A percentile compares a stretch with the other conserved stretches of the same genome.
Evolutionary conservation across 2,329 filamentous ascomycete species (phyloP).

Genomic region (Botrytis galanthina): DNA sequence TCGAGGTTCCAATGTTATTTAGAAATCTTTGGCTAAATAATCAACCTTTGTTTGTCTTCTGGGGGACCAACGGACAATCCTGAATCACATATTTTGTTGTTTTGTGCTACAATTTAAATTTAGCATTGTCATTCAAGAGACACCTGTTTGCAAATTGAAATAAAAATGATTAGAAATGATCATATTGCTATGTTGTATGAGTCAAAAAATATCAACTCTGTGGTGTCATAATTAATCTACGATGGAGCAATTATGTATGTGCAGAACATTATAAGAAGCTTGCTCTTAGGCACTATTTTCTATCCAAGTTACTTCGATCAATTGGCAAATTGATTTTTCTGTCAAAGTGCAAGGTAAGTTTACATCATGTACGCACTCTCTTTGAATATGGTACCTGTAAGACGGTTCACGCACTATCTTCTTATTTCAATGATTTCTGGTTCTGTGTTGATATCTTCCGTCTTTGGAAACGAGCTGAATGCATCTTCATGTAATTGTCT

Average conservation of each 20-base stretch:
- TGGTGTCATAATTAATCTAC: background rate
- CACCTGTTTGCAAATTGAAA: background rate
- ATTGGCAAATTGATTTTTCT: background rate
- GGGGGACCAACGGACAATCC: fast-evolving
- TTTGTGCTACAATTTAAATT: background rate
- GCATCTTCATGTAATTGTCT: background rate
- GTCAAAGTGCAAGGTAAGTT: background rate
- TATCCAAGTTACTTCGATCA: too few relatives aligned
- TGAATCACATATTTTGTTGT: background rate
- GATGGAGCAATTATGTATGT: too few relatives aligned
- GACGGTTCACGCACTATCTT: background rate
- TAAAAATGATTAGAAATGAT: background rate
- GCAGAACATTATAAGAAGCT: background rate
- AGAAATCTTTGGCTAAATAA: too few relatives aligned
- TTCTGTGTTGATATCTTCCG: background rate
- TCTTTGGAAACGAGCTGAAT: too few relatives aligned
- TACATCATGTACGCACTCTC: background rate
- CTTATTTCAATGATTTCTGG: background rate
- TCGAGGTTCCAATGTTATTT: too few relatives aligned
- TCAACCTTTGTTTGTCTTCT: background rate
- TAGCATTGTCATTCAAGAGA: background rate
- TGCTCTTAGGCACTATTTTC: background rate
- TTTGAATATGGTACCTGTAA: too few relatives aligned
- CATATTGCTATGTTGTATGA: background rate
- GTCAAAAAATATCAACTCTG: too few relatives aligned